Evolutionary conservation across 345 rosid genomes (phyloP).

Genomic region (Orychophragmus violaceus): DNA sequence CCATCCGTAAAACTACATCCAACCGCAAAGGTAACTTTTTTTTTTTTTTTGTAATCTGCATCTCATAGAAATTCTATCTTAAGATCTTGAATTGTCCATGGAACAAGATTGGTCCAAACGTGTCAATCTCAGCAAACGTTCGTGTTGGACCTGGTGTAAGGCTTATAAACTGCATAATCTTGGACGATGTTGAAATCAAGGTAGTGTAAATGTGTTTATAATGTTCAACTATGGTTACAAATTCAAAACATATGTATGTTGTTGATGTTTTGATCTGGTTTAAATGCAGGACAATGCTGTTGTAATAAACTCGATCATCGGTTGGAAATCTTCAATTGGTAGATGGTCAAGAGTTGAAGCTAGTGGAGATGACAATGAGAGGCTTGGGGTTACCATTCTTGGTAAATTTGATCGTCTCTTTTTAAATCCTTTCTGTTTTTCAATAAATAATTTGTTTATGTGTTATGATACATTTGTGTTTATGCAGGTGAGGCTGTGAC

Average conservation of each 20-base stretch:
- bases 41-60: too few species aligned
- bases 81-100: not conserved
- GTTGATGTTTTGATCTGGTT: not conserved
- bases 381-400: constrained; percentile 73
- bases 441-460: not conserved
- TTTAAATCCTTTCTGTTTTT: not conserved
- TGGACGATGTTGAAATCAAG: constrained; percentile 66
- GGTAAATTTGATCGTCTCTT: constrained; percentile 34
- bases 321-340: constrained; percentile 82
- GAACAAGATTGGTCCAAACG: constrained; percentile 83
- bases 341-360: constrained; percentile 84
- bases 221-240: not conserved
- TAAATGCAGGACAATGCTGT: constrained; percentile 63
- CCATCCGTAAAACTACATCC: constrained; percentile 86
- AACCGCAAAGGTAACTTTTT: constrained; percentile 58
- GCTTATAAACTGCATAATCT: constrained; percentile 71
- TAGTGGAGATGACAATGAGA: constrained; percentile 61
- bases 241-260: not conserved
- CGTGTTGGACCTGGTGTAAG: constrained; percentile 88
- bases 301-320: constrained; percentile 62
- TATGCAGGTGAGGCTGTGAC: constrained; percentile 74
- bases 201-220: constrained; percentile 19
- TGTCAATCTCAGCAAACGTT: constrained; percentile 77
- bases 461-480: constrained; percentile 1
- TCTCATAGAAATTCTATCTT: not conserved